These are phyloP conservation scores for Westerdykella ornata DNA, from an alignment of 2,329 filamentous ascomycete genomes.

Conservation along the genomic window DNA sequence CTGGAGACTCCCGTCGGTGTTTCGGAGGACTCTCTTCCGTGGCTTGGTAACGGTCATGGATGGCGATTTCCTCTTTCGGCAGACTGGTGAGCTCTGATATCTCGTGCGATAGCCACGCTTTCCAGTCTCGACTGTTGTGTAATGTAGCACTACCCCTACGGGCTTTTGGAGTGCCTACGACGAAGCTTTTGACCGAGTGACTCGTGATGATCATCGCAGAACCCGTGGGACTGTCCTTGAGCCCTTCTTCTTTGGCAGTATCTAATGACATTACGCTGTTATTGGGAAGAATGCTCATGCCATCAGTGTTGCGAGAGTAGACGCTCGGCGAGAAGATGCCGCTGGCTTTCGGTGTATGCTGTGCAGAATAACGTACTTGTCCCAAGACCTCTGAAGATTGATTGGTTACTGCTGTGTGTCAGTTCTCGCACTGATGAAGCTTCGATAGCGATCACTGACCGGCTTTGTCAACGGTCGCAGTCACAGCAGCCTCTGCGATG, in stretches of 20 bases:
- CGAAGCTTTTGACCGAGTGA: constrained; percentile 40
- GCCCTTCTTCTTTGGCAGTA: constrained; percentile 3
- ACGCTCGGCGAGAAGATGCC: constrained; percentile 41
- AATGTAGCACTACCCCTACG: constrained; percentile 14
- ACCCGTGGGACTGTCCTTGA: constrained; percentile 14
- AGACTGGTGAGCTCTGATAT: constrained; percentile 34
- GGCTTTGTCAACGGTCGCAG: no score
- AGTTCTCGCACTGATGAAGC: no score
- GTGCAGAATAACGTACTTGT: no score
- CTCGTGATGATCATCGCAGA: constrained; percentile 42
- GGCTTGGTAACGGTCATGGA: constrained; percentile 19
- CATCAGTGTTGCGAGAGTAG: constrained; percentile 42
- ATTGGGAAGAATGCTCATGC: constrained; percentile 30
- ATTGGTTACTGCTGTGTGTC: no score
- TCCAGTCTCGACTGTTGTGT: constrained; percentile 42
- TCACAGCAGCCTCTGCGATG: no score
- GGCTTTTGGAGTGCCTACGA: constrained; percentile 27
- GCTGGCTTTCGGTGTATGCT: constrained; percentile 5
- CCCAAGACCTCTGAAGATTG: no score
- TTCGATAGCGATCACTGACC: no score
- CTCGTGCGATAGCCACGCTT: constrained; percentile 43
- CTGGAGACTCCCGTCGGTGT: constrained; percentile 18
- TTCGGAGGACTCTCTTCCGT: not conserved
- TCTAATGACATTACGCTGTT: constrained; percentile 30
- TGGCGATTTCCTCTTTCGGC: constrained; percentile 23